Evolutionary conservation across 2,329 filamentous ascomycete genomes (phyloP).

Genomic region (Fusarium cicatricum): DNA sequence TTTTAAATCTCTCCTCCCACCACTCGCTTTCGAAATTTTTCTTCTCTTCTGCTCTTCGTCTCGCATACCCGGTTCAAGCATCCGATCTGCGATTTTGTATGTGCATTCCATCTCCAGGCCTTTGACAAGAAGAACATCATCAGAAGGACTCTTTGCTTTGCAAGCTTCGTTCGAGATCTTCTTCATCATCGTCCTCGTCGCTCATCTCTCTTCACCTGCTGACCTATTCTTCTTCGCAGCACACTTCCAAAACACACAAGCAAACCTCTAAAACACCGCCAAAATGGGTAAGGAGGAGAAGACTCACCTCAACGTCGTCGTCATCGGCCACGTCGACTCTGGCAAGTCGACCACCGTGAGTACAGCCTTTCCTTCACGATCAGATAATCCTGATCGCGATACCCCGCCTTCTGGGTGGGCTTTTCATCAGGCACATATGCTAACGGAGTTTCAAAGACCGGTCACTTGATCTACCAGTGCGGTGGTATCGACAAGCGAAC

Average conservation of each 20-base stretch:
- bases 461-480: conserved; percentile 99
- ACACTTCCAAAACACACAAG: conserved; percentile 36
- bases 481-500: conserved; percentile 99
- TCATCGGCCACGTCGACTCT: conserved; percentile 99
- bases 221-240: conserved; percentile 28
- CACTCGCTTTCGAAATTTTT: conserved; percentile 47
- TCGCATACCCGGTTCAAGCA: conserved; percentile 57
- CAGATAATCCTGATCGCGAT: conserved; percentile 4
- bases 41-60: conserved; percentile 52
- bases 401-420: conserved; percentile 26
- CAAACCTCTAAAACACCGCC: conserved; percentile 43
- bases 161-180: conserved; percentile 6
- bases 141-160: conserved; percentile 17
- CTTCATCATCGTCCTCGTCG: conserved; percentile 9
- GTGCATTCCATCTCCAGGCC: conserved; percentile 28
- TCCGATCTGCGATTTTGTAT: conserved; percentile 54
- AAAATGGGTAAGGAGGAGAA: conserved; percentile 85
- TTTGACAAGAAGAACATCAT: conserved; percentile 13
- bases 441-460: conserved; percentile 58
- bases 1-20: conserved; percentile 53
- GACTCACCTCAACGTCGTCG: conserved; percentile 96
- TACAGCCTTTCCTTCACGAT: conserved; percentile 34
- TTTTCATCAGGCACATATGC: conserved; percentile 10
- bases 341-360: conserved; percentile 98
- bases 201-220: conserved; percentile 20